A percentile compares a stretch with the other conserved stretches of the same genome.
These are phyloP conservation scores for Panaeolus papilionaceus DNA, from an alignment of 768 basidiomycete species.

Conservation along the genomic window DNA sequence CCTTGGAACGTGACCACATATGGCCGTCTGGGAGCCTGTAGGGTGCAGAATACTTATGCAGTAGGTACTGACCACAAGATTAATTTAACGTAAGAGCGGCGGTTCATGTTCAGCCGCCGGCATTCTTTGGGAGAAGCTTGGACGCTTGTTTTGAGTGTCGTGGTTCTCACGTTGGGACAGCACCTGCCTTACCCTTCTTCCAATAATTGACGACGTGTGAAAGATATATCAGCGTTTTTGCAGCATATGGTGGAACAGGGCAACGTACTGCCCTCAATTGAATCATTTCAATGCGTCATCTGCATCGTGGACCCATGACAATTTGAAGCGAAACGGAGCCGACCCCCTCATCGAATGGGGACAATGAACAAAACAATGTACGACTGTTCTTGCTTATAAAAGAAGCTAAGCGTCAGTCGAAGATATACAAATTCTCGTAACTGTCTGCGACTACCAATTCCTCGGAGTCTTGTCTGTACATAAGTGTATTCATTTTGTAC, in stretches of 20 bases:
- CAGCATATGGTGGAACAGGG: neutral
- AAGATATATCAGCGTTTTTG: neutral
- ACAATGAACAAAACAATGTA: neutral
- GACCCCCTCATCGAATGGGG: neutral
- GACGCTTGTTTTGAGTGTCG: conserved; percentile 13
- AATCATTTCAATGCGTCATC: neutral
- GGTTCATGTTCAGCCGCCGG: conserved; percentile 14
- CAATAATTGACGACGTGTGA: conserved; percentile 13
- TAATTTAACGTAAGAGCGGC: conserved; percentile 13
- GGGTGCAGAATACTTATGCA: neutral
- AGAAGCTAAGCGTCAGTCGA: neutral
- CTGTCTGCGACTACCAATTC: conserved; percentile 4
- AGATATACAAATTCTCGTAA: conserved; percentile 2
- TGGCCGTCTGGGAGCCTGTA: neutral
- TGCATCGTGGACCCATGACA: neutral
- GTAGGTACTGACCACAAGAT: conserved; percentile 7
- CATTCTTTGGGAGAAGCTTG: conserved; percentile 14
- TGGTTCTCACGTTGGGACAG: conserved; percentile 13
- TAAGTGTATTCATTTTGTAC: neutral
- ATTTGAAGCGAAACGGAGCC: neutral
- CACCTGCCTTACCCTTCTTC: conserved; percentile 7
- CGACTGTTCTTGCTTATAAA: neutral
- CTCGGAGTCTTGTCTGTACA: conserved; percentile 4
- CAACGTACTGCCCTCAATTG: neutral
- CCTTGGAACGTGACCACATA: neutral